Percentiles rank a stretch among this genome's conserved stretches.
phyloP scores from a whole-genome alignment of 2,329 filamentous ascomycete species.

The Didymella sp. region DNA sequence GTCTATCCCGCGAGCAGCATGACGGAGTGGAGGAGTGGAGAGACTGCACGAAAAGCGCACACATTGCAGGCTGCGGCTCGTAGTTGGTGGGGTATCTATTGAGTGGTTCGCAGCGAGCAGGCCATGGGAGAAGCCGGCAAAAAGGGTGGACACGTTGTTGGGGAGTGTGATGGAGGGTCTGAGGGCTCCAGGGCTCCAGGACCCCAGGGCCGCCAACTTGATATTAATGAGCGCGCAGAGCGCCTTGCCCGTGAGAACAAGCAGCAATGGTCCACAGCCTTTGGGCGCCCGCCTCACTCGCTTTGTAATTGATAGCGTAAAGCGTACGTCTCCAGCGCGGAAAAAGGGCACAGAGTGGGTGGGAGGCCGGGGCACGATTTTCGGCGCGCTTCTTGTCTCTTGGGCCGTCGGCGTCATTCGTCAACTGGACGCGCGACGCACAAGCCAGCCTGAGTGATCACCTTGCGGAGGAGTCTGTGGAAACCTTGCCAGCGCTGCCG shows the following conservation, averaged over 20 bases:
- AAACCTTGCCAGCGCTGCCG: constrained; percentile 29
- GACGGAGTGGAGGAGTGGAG: constrained; percentile 5
- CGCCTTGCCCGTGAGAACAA: background rate
- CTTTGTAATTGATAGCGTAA: background rate
- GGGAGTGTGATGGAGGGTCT: background rate
- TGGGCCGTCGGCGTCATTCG: constrained; percentile 2
- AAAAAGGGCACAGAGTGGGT: background rate
- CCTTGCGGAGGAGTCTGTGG: constrained; percentile 17
- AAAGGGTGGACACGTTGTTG: background rate
- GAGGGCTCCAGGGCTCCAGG: no score
- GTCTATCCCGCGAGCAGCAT: background rate
- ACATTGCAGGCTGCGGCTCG: background rate
- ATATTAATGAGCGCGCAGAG: constrained; percentile 9
- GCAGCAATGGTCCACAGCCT: background rate
- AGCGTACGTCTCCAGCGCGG: background rate
- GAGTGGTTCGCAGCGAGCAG: constrained; percentile 1
- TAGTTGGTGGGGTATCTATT: constrained; percentile 5
- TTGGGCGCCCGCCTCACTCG: background rate
- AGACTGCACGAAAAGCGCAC: background rate
- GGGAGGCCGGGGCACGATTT: constrained; percentile 1
- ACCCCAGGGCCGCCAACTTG: background rate
- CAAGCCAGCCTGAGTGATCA: constrained; percentile 9
- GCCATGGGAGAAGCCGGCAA: background rate
- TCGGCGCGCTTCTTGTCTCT: constrained; percentile 12
- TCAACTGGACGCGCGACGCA: constrained; percentile 9